Conservation (phyloP, 2,329 filamentous ascomycete genomes). For the Scedosporium apiospermum region DNA sequence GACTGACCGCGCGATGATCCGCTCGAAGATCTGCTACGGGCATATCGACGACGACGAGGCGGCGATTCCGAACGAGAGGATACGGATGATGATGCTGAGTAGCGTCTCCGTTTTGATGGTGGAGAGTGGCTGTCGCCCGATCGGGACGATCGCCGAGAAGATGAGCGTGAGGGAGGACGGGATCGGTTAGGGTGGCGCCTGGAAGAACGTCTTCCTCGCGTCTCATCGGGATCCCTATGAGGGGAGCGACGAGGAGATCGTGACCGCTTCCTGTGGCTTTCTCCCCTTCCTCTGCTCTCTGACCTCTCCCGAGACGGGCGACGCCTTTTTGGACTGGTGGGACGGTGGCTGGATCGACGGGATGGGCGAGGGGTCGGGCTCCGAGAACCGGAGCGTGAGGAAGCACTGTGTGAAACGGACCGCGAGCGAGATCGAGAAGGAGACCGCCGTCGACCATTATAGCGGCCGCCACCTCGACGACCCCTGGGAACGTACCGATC, state of each 20-base stretch:
- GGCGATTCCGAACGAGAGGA: conserved; percentile 6
- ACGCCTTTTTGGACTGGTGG: not conserved
- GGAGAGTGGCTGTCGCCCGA: conserved; percentile 7
- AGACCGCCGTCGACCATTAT: conserved; percentile 32
- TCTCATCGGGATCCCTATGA: conserved; percentile 27
- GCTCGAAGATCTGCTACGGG: conserved; percentile 5
- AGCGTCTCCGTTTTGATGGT: conserved; percentile 6
- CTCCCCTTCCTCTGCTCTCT: conserved; percentile 38
- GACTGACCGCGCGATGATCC: conserved; percentile 7
- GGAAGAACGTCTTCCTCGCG: conserved; percentile 28
- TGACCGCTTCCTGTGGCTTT: conserved; percentile 29
- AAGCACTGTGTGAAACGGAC: conserved; percentile 20
- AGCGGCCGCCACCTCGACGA: conserved; percentile 26
- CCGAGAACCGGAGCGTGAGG: conserved; percentile 13
- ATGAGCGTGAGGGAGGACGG: conserved; percentile 14
- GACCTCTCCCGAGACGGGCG: conserved; percentile 33
- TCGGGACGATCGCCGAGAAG: conserved; percentile 9
- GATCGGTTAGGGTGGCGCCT: conserved; percentile 18
- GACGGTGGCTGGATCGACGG: not conserved
- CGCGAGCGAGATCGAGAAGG: conserved; percentile 29
- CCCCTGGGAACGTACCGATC: conserved; percentile 39
- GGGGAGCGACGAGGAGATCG: conserved; percentile 19
- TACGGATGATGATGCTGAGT: conserved; percentile 7
- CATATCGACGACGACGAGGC: conserved; percentile 6
- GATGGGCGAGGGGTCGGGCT: conserved; percentile 24